Evolutionary conservation across 2,329 filamentous ascomycete species (phyloP).

Genomic region (Trichoderma simmonsii): DNA sequence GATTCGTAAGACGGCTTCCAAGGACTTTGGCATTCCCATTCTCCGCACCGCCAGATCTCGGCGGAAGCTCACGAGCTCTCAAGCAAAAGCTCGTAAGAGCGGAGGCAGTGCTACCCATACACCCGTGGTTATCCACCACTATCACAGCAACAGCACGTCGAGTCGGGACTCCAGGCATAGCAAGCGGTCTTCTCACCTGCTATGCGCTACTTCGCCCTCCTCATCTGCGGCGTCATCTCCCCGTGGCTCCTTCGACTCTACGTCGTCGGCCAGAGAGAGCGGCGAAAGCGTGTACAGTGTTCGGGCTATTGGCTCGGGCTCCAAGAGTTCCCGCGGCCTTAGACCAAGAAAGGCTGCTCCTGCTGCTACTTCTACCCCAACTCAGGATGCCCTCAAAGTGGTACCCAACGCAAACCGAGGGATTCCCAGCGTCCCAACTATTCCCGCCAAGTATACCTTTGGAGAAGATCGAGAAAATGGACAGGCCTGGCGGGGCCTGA

Average conservation of each 20-base stretch:
- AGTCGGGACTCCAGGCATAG: constrained; percentile 26
- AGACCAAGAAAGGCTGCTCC: constrained; percentile 24
- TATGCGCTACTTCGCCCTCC: not conserved
- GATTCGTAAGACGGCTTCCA: constrained; percentile 50
- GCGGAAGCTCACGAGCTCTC: constrained; percentile 25
- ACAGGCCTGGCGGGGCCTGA: constrained; percentile 31
- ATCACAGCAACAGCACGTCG: constrained; percentile 3
- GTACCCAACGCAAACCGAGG: constrained; percentile 47
- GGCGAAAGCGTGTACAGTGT: constrained; percentile 22
- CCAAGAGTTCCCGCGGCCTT: constrained; percentile 22
- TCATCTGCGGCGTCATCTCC: constrained; percentile 11
- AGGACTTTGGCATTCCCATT: constrained; percentile 38
- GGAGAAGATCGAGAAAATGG: constrained; percentile 36
- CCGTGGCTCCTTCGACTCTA: constrained; percentile 8
- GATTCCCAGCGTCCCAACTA: constrained; percentile 43
- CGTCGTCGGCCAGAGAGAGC: constrained; percentile 19
- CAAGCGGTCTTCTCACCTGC: constrained; percentile 25
- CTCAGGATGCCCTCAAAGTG: constrained; percentile 36
- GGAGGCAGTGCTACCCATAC: not conserved
- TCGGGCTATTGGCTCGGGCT: constrained; percentile 21
- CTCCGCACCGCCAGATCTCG: constrained; percentile 32
- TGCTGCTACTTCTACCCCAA: constrained; percentile 22
- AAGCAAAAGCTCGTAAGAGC: constrained; percentile 21
- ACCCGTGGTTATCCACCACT: constrained; percentile 15
- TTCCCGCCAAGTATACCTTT: constrained; percentile 42